phyloP scores from a whole-genome alignment of 192 early-diverging fungal genomes.

The Cetraspora pellucida region DNA sequence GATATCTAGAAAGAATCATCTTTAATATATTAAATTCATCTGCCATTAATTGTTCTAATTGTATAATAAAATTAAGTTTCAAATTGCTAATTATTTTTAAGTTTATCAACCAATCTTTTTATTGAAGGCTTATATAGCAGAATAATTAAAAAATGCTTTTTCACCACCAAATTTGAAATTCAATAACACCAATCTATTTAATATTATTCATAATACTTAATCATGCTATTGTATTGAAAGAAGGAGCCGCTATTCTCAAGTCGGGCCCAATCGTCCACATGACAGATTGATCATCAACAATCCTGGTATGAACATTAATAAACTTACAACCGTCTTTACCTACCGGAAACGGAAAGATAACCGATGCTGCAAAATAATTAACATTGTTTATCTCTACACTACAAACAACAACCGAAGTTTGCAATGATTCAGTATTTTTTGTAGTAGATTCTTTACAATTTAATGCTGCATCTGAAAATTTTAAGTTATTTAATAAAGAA shows the following conservation, averaged over 20 bases:
- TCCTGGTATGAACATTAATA: constrained; percentile 9
- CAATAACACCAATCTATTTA: no score
- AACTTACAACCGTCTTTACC: not conserved
- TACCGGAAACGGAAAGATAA: not conserved
- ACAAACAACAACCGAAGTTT: not conserved
- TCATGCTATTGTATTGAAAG: no score
- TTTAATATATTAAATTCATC: no score
- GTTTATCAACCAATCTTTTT: no score
- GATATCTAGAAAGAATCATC: no score
- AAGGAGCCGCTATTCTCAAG: constrained; percentile 6
- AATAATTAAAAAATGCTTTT: no score
- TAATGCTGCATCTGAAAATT: not conserved
- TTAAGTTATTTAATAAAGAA: not conserved
- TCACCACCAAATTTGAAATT: no score
- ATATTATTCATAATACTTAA: no score
- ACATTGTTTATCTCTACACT: not conserved
- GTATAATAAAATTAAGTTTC: no score
- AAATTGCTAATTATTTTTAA: no score
- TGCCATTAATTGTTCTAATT: no score
- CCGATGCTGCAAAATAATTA: not conserved
- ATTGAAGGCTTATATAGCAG: no score
- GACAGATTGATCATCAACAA: not conserved
- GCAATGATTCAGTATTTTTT: not conserved
- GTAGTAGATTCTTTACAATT: not conserved
- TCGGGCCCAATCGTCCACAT: constrained; percentile 18